phyloP scores from a whole-genome alignment of 1,284 basidiomycete genomes.

The Malassezia slooffiae region DNA sequence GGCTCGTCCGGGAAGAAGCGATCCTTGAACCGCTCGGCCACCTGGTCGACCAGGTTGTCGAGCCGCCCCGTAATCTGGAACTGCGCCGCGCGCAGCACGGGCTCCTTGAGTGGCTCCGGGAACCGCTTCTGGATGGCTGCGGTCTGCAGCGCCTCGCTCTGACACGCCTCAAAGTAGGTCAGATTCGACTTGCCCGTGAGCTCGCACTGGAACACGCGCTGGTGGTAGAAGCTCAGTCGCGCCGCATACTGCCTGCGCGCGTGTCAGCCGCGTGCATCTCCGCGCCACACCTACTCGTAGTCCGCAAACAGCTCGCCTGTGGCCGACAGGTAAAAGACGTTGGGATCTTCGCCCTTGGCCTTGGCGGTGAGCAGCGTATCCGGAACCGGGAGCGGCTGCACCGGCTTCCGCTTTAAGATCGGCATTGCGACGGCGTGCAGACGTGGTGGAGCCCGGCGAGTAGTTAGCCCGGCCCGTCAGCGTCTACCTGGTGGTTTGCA shows the following conservation, averaged over 20 bases:
- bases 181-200: constrained; percentile 85
- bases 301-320: constrained; percentile 44
- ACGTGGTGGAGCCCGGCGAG: background rate
- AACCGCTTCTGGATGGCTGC: constrained; percentile 77
- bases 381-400: constrained; percentile 32
- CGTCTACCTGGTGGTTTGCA: no score
- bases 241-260: constrained; percentile 68
- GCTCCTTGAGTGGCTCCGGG: constrained; percentile 78
- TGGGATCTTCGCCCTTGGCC: constrained; percentile 28
- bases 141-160: constrained; percentile 79
- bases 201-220: constrained; percentile 87
- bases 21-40: constrained; percentile 89
- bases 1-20: constrained; percentile 76
- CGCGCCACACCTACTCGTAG: constrained; percentile 35
- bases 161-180: constrained; percentile 83
- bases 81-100: constrained; percentile 81
- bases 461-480: no score
- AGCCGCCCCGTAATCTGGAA: constrained; percentile 83
- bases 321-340: constrained; percentile 37
- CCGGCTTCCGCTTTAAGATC: constrained; percentile 37
- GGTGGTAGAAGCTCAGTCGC: constrained; percentile 82
- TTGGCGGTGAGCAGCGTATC: constrained; percentile 11
- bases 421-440: constrained; percentile 27
- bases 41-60: constrained; percentile 82
- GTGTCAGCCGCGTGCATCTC: background rate